Base-by-base conservation (phyloP, 768 basidiomycete species). In the Leucosporidium scottii region DNA sequence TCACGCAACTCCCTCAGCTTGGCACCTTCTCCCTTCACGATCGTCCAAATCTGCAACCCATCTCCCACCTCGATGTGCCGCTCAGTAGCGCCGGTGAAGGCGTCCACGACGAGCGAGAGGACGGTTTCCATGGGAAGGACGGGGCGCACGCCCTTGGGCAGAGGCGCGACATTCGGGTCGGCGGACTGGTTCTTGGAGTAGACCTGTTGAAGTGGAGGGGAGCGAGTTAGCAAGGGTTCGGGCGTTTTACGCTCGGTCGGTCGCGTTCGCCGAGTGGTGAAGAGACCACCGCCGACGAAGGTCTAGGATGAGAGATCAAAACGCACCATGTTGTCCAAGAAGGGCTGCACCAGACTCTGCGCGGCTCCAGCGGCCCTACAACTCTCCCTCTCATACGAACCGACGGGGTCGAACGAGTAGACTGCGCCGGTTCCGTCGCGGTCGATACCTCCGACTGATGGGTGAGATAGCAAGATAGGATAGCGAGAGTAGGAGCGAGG, bases 321-420 rank as follows among this genome's bases (percentile, higher is more conserved):
- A 80, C 88, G 80, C 76, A 88, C 94, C 85, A 98, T 93, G 79
- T 96, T 97, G 80, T 99, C 96, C 74, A 99, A 81, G 85, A 99
- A 96, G 2, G 96, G 96, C 76, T 99, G 96, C 10, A 99, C 85
- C 28, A 99, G 84, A 58, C 86, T 84, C 77, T 91, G 89, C n/a
- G 93, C 94, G 21, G 93, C 89, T 59, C 96, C 96, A 58, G 93
- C 93, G 49, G 93, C 93, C 70, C 96, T 87, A 81, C 93, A 98
- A 39, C 90, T 85, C 81, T 96, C 93, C 68, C 96, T 89, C 80
- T 98, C 93, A 79, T 99, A 99, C 58, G 90, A 93, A 31, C 96
- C 96, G 39, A 98, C 92, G 49, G 96, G 96, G 80, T 99, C 96
- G 79, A 96, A 99, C n/a, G 94, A 97, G 83, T 99, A 99, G 36